Conservation (phyloP, 73 alveolate genomes). For the Durusdinium trenchii region DNA sequence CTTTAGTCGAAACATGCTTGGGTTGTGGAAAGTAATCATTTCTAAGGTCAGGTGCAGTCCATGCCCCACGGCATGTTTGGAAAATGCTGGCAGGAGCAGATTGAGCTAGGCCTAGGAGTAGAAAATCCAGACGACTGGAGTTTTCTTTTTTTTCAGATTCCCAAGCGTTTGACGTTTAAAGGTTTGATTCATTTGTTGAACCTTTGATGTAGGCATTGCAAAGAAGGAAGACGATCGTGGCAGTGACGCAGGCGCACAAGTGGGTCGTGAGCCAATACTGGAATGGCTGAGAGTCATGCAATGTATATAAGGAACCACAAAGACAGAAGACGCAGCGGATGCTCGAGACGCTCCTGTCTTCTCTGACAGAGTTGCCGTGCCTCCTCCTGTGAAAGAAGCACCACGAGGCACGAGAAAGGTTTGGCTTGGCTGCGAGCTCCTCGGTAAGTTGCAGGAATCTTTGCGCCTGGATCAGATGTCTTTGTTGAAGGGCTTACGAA, state of each 20-base stretch:
- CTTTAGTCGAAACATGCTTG: neutral
- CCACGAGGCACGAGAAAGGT: neutral
- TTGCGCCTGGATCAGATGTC: slow-evolving; percentile 28
- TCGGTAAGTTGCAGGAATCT: neutral
- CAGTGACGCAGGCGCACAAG: too few species aligned
- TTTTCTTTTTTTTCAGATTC: too few species aligned
- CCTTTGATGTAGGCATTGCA: too few species aligned
- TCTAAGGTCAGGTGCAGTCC: slow-evolving; percentile 38
- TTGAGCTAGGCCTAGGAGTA: neutral
- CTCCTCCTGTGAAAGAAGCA: slow-evolving; percentile 31
- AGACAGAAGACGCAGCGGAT: slow-evolving; percentile 35
- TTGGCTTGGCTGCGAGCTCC: neutral
- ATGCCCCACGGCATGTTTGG: slow-evolving; percentile 67
- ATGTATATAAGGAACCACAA: neutral
- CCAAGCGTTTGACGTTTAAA: too few species aligned
- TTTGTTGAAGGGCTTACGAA: slow-evolving; percentile 36
- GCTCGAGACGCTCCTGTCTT: too few species aligned
- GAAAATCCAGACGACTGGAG: too few species aligned
- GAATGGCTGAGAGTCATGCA: too few species aligned
- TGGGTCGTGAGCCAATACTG: too few species aligned
- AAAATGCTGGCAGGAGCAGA: slow-evolving; percentile 25
- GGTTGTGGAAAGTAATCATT: neutral
- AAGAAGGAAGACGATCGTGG: too few species aligned
- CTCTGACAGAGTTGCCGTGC: neutral
- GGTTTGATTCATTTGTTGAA: too few species aligned